These are phyloP conservation scores for Fusarium drepaniforme DNA, from an alignment of 2,329 filamentous ascomycete genomes.

Conservation along the genomic window DNA sequence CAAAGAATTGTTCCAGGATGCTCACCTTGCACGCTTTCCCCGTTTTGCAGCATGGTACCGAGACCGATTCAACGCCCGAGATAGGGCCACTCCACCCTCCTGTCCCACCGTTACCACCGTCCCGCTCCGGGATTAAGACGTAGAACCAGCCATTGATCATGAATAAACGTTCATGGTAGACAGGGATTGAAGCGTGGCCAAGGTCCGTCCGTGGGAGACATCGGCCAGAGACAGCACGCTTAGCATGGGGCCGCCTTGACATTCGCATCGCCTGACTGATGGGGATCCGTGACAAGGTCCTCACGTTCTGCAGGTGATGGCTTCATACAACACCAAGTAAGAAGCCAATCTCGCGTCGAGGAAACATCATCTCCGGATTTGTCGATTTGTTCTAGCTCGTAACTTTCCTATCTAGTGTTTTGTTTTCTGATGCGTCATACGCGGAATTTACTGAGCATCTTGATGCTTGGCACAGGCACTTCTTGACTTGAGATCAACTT, in stretches of 20 bases:
- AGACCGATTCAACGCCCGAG: constrained; percentile 17
- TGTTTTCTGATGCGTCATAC: neutral
- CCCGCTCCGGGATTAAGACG: constrained; percentile 22
- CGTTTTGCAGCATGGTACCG: constrained; percentile 27
- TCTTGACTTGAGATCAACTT: neutral
- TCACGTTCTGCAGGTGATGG: constrained; percentile 14
- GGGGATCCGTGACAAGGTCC: constrained; percentile 26
- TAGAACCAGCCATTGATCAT: constrained; percentile 26
- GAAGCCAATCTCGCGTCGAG: constrained; percentile 24
- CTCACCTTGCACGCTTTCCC: constrained; percentile 17
- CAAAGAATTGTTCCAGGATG: neutral
- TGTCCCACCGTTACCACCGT: constrained; percentile 41
- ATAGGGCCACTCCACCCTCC: constrained; percentile 19
- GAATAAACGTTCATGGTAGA: constrained; percentile 3
- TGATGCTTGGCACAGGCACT: neutral
- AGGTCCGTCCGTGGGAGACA: constrained; percentile 4
- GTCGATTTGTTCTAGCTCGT: neutral
- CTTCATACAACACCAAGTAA: constrained; percentile 3
- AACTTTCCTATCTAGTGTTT: neutral
- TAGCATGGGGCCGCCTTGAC: constrained; percentile 18
- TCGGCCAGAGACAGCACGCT: constrained; percentile 22
- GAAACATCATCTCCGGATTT: constrained; percentile 11
- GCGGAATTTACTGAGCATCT: neutral
- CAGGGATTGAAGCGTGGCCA: constrained; percentile 1
- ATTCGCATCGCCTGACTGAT: constrained; percentile 27